phyloP scores from a whole-genome alignment of 176 grass and related monocot species.

The Zoysia japonica region DNA sequence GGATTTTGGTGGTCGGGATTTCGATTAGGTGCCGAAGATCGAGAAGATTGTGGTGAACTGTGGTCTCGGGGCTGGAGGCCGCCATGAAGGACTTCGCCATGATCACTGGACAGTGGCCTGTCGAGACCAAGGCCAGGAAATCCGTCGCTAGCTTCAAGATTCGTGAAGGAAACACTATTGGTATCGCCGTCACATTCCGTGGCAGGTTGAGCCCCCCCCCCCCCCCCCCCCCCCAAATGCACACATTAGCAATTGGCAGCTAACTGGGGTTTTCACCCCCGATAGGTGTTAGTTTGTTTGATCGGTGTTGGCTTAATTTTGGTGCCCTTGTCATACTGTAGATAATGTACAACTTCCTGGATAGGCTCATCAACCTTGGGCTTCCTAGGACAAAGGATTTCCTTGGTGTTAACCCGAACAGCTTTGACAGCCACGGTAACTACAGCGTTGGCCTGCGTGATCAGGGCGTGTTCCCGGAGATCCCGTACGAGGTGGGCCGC shows the following conservation, averaged over 20 bases:
- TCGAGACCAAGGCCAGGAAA: slow-evolving; percentile 79
- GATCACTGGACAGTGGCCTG: slow-evolving; percentile 79
- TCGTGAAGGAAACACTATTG: slow-evolving; percentile 71
- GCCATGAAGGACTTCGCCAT: slow-evolving; percentile 76
- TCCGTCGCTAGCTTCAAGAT: slow-evolving; percentile 96
- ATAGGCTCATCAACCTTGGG: slow-evolving; percentile 91
- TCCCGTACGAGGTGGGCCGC: slow-evolving; percentile 74
- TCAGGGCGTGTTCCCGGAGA: slow-evolving; percentile 86
- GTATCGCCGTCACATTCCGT: slow-evolving; percentile 80
- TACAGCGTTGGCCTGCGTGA: slow-evolving; percentile 70
- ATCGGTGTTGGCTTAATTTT: slow-evolving; percentile 12
- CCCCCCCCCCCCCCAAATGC: not conserved
- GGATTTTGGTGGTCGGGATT: not conserved
- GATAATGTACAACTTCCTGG: slow-evolving; percentile 90
- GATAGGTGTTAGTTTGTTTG: not conserved
- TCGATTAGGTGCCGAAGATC: slow-evolving; percentile 66
- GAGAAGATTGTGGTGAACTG: slow-evolving; percentile 91
- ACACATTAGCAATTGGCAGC: not conserved
- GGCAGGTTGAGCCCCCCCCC: slow-evolving; percentile 49
- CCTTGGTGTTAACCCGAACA: slow-evolving; percentile 80
- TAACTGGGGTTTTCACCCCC: too few relatives aligned
- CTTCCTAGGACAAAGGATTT: slow-evolving; percentile 88
- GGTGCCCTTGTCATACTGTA: slow-evolving; percentile 33
- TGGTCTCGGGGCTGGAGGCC: slow-evolving; percentile 70
- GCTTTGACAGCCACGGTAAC: slow-evolving; percentile 81